Evolutionary conservation across 352 stramenopile genomes (phyloP), one percentile per base, ranked within the genome.

Genomic region (Phytophthora uliginosa): DNA sequence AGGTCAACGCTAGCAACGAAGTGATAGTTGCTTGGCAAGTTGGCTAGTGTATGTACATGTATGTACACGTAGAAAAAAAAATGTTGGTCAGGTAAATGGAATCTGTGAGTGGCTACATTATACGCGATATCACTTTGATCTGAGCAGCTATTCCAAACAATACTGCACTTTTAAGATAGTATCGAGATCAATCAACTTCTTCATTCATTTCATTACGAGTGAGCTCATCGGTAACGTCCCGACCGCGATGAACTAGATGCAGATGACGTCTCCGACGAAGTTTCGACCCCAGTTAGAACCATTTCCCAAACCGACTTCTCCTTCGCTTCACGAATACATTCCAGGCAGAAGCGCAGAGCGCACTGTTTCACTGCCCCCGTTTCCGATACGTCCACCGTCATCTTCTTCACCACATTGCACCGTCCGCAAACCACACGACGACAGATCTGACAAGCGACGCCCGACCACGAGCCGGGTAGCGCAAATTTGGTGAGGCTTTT

Each of bases 391-490:
- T 91, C 79, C 24, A 89, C 67, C 13, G 80, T 79, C 62, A 90
- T 74, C 8, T 82, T 84, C 62, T 90, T 89, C 18, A 76, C 53
- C 2, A 90, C 73, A 13, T 55, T 76, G 64, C 84, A 91, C 34
- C 77, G 78, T 26, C 52, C 34, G 63, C 84, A 91, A 8, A 86
- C 17, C n/a, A 74, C 51, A 7, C 70, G 55, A 33, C 74, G 75
- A 42, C 84, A 91, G 33, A 85, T 78, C 26, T 88, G 71, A 45
- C 84, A 91, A 22, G 59, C 26, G 4, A 51, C 52, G 2, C 69
- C 60, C 2, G 45, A 34, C n/a, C 47, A 26, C 10, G 6, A 4
- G 7, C n/a, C 22, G 6, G 47, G n/a, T 20, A 71, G n/a, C 7
- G 77, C 26, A 15, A 81, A 58, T 9, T 34, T 63, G 17, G 52